Conservation (phyloP, 1,284 basidiomycete species). For the Marasmius sp. region DNA sequence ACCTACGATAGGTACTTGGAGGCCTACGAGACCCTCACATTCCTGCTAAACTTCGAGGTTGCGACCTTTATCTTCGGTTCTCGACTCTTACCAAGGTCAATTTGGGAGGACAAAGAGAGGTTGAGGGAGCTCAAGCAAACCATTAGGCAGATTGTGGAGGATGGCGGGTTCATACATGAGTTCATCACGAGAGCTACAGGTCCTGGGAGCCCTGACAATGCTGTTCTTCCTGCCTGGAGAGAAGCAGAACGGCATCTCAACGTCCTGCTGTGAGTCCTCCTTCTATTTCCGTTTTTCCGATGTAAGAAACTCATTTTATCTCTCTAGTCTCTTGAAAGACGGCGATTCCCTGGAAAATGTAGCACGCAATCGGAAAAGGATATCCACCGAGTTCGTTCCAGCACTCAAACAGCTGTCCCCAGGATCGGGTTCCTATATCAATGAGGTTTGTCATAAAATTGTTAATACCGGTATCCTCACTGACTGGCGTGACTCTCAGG, state of each 20-base stretch:
- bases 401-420: conserved; percentile 13
- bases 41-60: not conserved
- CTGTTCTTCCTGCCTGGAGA: conserved; percentile 19
- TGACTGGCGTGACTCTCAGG: conserved; percentile 5
- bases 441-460: conserved; percentile 12
- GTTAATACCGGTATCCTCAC: not conserved
- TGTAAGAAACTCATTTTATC: not conserved
- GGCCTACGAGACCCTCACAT: not conserved
- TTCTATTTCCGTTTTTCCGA: not conserved
- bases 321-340: not conserved
- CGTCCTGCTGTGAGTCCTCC: conserved; percentile 6
- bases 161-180: conserved; percentile 10
- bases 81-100: conserved; percentile 12
- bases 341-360: conserved; percentile 2
- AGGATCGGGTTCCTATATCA: conserved; percentile 16
- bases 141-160: conserved; percentile 11
- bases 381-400: conserved; percentile 8
- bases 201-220: conserved; percentile 16
- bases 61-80: conserved; percentile 7
- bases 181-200: conserved; percentile 13
- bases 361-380: not conserved
- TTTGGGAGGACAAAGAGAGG: conserved; percentile 7
- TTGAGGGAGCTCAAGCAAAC: conserved; percentile 8
- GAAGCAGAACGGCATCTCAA: conserved; percentile 9
- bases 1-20: not conserved